These are phyloP conservation scores for Hagleromyces aurorensis DNA, from an alignment of 805 yeast species.

Conservation along the genomic window DNA sequence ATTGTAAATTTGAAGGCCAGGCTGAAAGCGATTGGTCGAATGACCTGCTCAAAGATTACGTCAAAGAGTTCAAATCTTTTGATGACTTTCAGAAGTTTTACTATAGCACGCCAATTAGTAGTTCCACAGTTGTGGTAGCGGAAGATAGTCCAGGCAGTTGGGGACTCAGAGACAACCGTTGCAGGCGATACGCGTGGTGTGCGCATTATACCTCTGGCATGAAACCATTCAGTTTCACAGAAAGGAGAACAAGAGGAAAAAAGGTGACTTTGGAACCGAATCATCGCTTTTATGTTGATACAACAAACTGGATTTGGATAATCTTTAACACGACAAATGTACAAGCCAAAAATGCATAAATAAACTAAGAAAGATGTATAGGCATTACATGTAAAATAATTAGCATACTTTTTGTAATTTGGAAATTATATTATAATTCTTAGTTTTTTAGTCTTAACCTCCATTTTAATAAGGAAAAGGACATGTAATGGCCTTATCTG, in stretches of 20 bases:
- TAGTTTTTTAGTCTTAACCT: no score
- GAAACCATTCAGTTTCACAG: slow-evolving; percentile 3
- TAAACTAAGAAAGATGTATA: no score
- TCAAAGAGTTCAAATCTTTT: slow-evolving; percentile 3
- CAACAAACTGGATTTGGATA: no score
- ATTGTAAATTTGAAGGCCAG: slow-evolving; percentile 20
- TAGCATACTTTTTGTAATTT: no score
- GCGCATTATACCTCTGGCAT: slow-evolving; percentile 5
- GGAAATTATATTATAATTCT: no score
- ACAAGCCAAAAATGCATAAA: no score
- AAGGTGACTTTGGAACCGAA: slow-evolving; percentile 5
- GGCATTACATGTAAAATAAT: no score
- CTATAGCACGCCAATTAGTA: slow-evolving; percentile 4
- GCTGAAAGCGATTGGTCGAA: slow-evolving; percentile 5
- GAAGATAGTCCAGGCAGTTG: slow-evolving; percentile 4
- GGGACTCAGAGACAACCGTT: slow-evolving; percentile 11
- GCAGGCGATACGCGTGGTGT: slow-evolving; percentile 4
- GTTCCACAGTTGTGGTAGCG: slow-evolving; percentile 7
- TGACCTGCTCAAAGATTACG: slow-evolving; percentile 3
- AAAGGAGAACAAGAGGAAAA: slow-evolving; percentile 4
- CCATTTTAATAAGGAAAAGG: no score
- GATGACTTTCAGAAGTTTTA: slow-evolving; percentile 9
- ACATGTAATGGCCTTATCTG: no score
- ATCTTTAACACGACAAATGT: no score
- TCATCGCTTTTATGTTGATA: no score